These are phyloP conservation scores for Heimioporus sp. DNA, from an alignment of 768 basidiomycete species.

Conservation along the genomic window DNA sequence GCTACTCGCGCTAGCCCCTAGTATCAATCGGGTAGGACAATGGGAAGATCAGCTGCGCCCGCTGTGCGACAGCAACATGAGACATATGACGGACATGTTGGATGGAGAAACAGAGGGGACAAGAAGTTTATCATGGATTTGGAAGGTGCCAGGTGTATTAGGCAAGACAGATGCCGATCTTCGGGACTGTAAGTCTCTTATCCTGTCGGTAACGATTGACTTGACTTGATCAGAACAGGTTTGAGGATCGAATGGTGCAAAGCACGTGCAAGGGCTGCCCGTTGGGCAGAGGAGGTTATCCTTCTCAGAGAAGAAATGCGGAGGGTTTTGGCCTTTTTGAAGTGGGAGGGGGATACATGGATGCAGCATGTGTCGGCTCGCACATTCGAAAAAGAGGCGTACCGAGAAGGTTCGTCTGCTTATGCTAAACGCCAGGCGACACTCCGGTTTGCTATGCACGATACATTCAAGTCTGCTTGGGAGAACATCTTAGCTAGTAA, in stretches of 20 bases:
- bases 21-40: not conserved
- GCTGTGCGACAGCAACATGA: not conserved
- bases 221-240: not conserved
- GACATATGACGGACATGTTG: not conserved
- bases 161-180: not conserved
- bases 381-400: not conserved
- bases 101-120: not conserved
- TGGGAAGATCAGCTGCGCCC: not conserved
- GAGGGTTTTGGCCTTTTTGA: not conserved
- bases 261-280: slow-evolving; percentile 18
- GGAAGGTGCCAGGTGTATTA: not conserved
- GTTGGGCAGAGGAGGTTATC: not conserved
- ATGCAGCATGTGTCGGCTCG: not conserved
- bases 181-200: not conserved
- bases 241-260: not conserved
- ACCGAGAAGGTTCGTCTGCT: not conserved
- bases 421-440: not conserved
- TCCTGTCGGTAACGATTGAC: not conserved
- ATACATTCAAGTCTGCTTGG: not conserved
- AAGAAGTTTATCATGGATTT: not conserved
- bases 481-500: too few relatives aligned
- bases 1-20: not conserved
- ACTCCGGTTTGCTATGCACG: not conserved
- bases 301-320: slow-evolving; percentile 1
- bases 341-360: not conserved